Conservation (phyloP, 73 alveolate genomes). For the Tetrahymena borealis region DNA sequence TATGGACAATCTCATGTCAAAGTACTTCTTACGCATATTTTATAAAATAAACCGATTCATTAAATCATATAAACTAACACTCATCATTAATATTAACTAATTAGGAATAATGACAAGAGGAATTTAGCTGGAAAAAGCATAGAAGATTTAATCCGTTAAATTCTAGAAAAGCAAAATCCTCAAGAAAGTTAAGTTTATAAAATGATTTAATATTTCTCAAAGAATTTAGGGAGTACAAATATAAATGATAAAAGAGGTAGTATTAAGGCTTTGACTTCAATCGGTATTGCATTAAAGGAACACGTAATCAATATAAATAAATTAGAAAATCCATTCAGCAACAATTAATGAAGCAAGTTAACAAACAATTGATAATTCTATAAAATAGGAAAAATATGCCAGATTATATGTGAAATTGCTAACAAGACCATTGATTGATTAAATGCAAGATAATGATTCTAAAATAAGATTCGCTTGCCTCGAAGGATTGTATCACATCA, state of each 20-base stretch:
- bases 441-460: neutral
- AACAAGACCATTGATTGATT: neutral
- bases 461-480: neutral
- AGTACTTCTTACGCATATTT: neutral
- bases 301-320: neutral
- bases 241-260: neutral
- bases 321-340: too few relatives aligned
- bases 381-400: neutral
- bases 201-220: neutral
- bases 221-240: neutral
- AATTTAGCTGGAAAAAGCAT: neutral
- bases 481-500: neutral
- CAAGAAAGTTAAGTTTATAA: neutral
- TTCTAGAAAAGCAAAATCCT: neutral
- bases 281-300: neutral
- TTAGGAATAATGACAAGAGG: neutral
- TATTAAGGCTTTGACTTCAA: neutral
- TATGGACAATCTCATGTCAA: neutral
- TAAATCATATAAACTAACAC: too few relatives aligned
- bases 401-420: neutral
- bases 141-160: neutral
- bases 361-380: neutral
- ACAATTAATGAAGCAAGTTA: neutral
- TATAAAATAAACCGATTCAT: neutral
- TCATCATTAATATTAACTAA: too few relatives aligned